Evolutionary conservation across 768 basidiomycete species (phyloP).

Genomic region (Pleurotus tuoliensis): DNA sequence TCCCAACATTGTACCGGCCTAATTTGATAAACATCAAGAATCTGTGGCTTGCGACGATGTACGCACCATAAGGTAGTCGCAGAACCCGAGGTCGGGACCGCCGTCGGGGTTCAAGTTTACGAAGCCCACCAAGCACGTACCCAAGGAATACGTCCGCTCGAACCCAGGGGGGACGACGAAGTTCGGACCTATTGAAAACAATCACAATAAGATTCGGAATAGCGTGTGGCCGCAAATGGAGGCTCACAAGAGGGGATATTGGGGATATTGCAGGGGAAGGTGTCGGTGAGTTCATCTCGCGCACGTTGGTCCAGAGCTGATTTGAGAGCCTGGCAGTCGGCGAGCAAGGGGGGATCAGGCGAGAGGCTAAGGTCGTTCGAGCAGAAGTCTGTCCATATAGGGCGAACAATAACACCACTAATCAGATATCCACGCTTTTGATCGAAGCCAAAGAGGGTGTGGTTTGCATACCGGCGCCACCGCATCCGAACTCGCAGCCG

Average conservation of each 20-base stretch:
- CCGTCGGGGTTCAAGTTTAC: slow-evolving; percentile 8
- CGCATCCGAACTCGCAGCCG: slow-evolving; percentile 2
- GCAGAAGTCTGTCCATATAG: background rate
- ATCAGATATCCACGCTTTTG: too few relatives aligned
- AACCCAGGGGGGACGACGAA: slow-evolving; percentile 8
- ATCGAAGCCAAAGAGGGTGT: background rate
- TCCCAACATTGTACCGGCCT: background rate
- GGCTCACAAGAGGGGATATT: background rate
- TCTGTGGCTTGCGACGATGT: background rate
- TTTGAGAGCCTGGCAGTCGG: background rate
- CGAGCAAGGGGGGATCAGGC: background rate
- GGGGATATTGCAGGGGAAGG: slow-evolving; percentile 4
- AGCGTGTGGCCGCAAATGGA: background rate
- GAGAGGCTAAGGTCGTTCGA: slow-evolving; percentile 4
- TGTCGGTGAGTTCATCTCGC: background rate
- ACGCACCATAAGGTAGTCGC: slow-evolving; percentile 9
- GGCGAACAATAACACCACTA: too few relatives aligned
- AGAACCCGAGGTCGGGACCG: slow-evolving; percentile 3
- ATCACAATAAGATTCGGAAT: background rate
- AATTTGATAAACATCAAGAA: background rate
- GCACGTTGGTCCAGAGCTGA: background rate
- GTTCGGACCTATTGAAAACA: slow-evolving; percentile 8
- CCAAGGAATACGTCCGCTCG: slow-evolving; percentile 6
- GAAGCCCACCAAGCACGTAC: slow-evolving; percentile 10
- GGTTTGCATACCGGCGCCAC: background rate